These are phyloP conservation scores for Pichia gijzeniarum DNA, from an alignment of 805 yeast genomes.

Conservation along the genomic window DNA sequence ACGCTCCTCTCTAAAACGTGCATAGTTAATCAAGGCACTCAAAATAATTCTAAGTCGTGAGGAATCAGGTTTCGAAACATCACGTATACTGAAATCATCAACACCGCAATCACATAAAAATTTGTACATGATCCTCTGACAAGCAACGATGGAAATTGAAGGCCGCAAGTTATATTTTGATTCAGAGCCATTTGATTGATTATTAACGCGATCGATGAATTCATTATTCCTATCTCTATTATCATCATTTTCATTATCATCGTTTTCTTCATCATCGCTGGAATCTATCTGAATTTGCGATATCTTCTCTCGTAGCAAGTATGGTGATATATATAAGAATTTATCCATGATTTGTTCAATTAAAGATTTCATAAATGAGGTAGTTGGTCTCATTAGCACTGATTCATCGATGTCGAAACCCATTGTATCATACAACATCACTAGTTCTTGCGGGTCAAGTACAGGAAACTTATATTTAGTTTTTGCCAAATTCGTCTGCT, in stretches of 20 bases:
- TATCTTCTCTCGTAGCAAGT: slow-evolving; percentile 23
- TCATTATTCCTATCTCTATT: neutral
- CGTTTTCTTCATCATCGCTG: slow-evolving; percentile 8
- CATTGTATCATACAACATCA: slow-evolving; percentile 23
- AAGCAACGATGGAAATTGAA: slow-evolving; percentile 44
- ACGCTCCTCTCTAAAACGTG: slow-evolving; percentile 74
- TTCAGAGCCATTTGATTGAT: slow-evolving; percentile 1
- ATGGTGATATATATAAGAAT: slow-evolving; percentile 29
- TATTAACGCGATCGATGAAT: neutral
- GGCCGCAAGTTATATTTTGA: slow-evolving; percentile 22
- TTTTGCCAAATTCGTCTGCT: slow-evolving; percentile 15
- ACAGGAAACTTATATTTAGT: slow-evolving; percentile 31
- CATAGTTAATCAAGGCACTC: slow-evolving; percentile 82
- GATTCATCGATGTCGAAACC: slow-evolving; percentile 27
- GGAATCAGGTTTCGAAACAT: slow-evolving; percentile 73
- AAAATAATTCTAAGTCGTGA: slow-evolving; percentile 54
- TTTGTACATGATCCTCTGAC: slow-evolving; percentile 53
- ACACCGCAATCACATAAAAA: slow-evolving; percentile 72
- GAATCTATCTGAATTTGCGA: slow-evolving; percentile 19
- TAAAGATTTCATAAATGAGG: slow-evolving; percentile 28
- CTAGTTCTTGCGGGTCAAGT: slow-evolving; percentile 25
- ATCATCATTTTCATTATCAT: slow-evolving; percentile 1
- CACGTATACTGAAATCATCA: slow-evolving; percentile 67
- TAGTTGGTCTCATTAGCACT: slow-evolving; percentile 26
- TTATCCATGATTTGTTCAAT: slow-evolving; percentile 31